Evolutionary conservation across 441 rosid genomes (phyloP).

Genomic region (Pelargonium citronellum): DNA sequence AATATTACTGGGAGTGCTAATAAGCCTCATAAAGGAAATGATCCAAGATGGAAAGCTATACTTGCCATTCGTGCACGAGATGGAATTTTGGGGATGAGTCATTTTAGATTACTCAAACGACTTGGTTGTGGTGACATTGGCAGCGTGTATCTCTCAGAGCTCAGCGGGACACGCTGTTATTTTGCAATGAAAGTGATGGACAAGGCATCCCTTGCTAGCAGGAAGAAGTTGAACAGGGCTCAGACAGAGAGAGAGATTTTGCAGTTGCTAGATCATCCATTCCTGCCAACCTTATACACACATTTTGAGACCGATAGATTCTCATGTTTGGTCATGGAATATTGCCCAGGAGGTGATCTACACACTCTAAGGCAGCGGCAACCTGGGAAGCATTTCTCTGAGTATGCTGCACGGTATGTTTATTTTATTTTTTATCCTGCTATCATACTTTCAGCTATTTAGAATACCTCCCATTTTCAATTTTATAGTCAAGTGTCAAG

Average conservation of each 20-base stretch:
- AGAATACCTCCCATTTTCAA: no score
- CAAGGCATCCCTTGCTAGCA: constrained; percentile 84
- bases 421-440: not conserved
- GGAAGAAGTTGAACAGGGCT: constrained; percentile 89
- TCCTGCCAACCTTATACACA: constrained; percentile 76
- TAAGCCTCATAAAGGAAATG: constrained; percentile 94
- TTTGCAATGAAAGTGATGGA: constrained; percentile 98
- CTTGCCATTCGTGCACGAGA: constrained; percentile 71
- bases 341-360: constrained; percentile 70
- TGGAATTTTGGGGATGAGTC: constrained; percentile 87
- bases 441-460: no score
- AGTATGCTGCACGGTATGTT: constrained; percentile 88
- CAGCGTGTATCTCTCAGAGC: no score
- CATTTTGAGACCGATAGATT: no score
- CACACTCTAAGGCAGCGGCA: constrained; percentile 88
- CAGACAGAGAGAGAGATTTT: constrained; percentile 95
- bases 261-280: constrained; percentile 90
- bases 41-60: constrained; percentile 94
- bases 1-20: constrained; percentile 75
- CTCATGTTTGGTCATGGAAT: no score
- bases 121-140: constrained; percentile 90
- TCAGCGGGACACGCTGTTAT: constrained; percentile 38
- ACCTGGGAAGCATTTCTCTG: constrained; percentile 87
- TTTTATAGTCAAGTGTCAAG: no score
- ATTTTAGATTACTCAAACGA: constrained; percentile 75